Conservation (phyloP, 176 grass and related monocot genomes). For the Avena sativa region DNA sequence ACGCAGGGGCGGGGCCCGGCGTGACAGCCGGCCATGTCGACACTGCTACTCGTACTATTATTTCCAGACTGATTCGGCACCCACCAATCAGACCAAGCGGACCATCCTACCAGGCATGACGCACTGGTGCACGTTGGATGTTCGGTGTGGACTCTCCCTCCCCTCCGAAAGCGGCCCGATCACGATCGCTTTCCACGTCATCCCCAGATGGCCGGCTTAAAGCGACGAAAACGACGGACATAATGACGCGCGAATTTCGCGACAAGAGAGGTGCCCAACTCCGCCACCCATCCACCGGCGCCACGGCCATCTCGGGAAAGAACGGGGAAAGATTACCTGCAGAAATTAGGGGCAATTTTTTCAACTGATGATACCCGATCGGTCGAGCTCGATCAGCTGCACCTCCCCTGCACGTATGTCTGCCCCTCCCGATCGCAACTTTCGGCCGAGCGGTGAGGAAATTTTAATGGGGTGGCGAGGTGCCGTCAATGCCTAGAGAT, state of each 20-base stretch:
- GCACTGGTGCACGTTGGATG: slow-evolving; percentile 32
- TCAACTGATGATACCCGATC: background rate
- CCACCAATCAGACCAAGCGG: slow-evolving; percentile 25
- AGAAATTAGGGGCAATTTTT: background rate
- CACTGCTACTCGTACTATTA: background rate
- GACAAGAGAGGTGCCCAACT: slow-evolving; percentile 34
- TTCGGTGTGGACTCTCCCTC: slow-evolving; percentile 28
- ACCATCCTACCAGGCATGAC: background rate
- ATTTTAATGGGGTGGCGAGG: slow-evolving; percentile 8
- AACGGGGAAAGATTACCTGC: background rate
- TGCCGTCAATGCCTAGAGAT: background rate
- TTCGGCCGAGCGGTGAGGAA: background rate
- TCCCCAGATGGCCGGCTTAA: background rate
- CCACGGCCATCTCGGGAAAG: background rate
- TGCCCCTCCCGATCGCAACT: background rate
- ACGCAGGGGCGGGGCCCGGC: slow-evolving; percentile 25
- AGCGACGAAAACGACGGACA: slow-evolving; percentile 41
- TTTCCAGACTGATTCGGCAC: slow-evolving; percentile 24
- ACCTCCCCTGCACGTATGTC: background rate
- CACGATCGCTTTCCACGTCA: slow-evolving; percentile 11
- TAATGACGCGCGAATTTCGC: background rate
- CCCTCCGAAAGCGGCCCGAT: background rate
- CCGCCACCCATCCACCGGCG: background rate
- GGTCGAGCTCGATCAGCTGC: background rate
- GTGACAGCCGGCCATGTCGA: slow-evolving; percentile 49